Evolutionary conservation across 176 grass and related monocot genomes (phyloP), one percentile per base, ranked within the genome.

Genomic region (Saccharum officinarum): DNA sequence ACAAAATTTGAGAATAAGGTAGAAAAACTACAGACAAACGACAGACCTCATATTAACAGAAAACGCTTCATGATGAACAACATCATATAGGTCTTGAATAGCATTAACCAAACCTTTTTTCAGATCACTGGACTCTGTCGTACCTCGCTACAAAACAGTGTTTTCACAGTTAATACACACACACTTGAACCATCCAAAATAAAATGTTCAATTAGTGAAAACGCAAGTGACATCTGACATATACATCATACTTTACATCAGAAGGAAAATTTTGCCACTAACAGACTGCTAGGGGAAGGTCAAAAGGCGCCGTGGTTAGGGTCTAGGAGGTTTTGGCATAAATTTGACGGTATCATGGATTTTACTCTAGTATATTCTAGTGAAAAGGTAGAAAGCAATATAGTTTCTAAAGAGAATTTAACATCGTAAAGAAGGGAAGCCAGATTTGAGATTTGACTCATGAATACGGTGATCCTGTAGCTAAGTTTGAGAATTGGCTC

Each of bases 21-120:
- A 30, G 16, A 85, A 23, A 7, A 71, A 84, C 9, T 84, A 78
- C 45, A 78, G 55, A 70, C 54, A 89, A 68, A 61, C 28, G 61
- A 16, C 70, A 82, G 49, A 98, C 96, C 91, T 84, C 87, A 98
- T 85, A 95, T 95, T 78, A 87, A 93, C 55, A 61, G 78, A 76
- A 52, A 98, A 74, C 66, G 92, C 80, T 79, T 95, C 93, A 62
- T 85, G 93, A 64, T 88, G 83, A 92, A 98, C 78, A 87, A 92
- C 93, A 85, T 98, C 96, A 76, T 94, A 90, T 38, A 98, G 73
- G 75, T 98, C 96, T 71, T 95, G 93, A 76, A 95, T 86, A 63
- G 93, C 96, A 85, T 87, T 98, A 66, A 98, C 73, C 42, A 88
- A 91, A 47, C 96, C 96, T 23, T 84, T 87, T 76, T 67, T 83